Base-by-base conservation (phyloP, 1,139 yeast species). In the Geotrichum restrictum region DNA sequence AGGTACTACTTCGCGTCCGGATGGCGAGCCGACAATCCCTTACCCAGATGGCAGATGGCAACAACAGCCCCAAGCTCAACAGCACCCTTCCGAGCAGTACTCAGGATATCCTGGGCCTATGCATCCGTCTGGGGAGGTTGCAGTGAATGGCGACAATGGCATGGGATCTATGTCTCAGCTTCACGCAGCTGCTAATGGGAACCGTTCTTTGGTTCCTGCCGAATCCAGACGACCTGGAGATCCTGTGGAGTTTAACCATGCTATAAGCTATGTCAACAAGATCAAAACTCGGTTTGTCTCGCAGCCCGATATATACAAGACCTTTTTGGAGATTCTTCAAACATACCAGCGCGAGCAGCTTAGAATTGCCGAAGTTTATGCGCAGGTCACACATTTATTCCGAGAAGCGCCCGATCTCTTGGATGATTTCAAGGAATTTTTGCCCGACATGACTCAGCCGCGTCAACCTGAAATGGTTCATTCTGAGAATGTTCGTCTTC, bases 221-320 rank as follows among this genome's bases (percentile, higher is more conserved):
- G 63, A 57, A 32, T 64, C 51, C 19, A 58, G 59, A 51, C 63
- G 57, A 56, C 68, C 60, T 60, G 85, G 88, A n/a, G 93, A 94
- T 2, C 97, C 95, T 52, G 93, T 89, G 11, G 98, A 93, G 71
- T 91, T 93, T 74, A 91, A 93, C 67, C 98, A 93, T 69, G 98
- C 98, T 32, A 93, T 93, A 58, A 85, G 87, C 59, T 93, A 93
- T 66, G 99, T 93, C 55, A 93, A 93, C 73, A 89, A 91, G 69
- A 93, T 93, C 64, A 94, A 94, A 68, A 91, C 93, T 50, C 81
- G 98, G 57, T 93, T 89, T 69, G 87, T 96, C 29, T 81, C 84
- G 65, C 96, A 91, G 67, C 98, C 98, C 0, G 98, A 93, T 64
- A 88, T 89, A 54, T 93, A 93, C 74, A 94, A 94, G 71, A 91